A percentile compares a stretch with the other conserved stretches of the same genome.
phyloP scores from a whole-genome alignment of 768 basidiomycete genomes.

The Amanita rubescens region DNA sequence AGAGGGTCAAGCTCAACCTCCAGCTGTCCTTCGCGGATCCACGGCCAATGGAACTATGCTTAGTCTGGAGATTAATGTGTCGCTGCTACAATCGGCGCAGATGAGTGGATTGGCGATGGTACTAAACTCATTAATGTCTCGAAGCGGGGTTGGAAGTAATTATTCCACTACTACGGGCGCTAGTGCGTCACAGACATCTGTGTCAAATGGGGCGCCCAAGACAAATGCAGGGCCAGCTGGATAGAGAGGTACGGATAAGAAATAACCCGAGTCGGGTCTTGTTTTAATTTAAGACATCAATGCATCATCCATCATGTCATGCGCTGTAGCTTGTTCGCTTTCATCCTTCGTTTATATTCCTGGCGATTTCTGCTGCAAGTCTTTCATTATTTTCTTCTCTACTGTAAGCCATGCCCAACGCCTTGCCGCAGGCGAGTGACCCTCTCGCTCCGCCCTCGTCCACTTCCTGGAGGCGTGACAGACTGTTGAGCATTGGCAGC shows the following conservation, averaged over 20 bases:
- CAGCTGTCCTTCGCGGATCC: constrained; percentile 71
- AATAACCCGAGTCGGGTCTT: too few relatives aligned
- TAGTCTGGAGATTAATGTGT: constrained; percentile 74
- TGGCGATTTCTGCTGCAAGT: too few relatives aligned
- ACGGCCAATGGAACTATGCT: constrained; percentile 66
- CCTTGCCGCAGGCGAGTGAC: constrained; percentile 11
- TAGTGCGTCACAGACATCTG: not conserved
- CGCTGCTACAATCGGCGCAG: constrained; percentile 63
- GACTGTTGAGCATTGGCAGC: constrained; percentile 50
- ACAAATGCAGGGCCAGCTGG: not conserved
- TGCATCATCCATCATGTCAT: too few relatives aligned
- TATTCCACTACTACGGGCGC: not conserved
- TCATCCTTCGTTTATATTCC: too few relatives aligned
- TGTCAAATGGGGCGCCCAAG: not conserved
- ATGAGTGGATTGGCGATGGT: constrained; percentile 70
- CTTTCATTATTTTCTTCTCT: too few relatives aligned
- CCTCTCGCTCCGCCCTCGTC: constrained; percentile 44
- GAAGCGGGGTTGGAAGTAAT: constrained; percentile 18
- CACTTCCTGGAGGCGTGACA: constrained; percentile 53
- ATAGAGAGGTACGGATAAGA: too few relatives aligned
- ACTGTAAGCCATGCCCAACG: too few relatives aligned
- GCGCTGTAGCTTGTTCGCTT: too few relatives aligned
- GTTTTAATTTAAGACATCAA: too few relatives aligned
- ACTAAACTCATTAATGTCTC: constrained; percentile 62
- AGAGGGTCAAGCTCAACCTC: constrained; percentile 54